phyloP scores from a whole-genome alignment of 176 grass and related monocot species.

The Rhynchospora breviuscula region DNA sequence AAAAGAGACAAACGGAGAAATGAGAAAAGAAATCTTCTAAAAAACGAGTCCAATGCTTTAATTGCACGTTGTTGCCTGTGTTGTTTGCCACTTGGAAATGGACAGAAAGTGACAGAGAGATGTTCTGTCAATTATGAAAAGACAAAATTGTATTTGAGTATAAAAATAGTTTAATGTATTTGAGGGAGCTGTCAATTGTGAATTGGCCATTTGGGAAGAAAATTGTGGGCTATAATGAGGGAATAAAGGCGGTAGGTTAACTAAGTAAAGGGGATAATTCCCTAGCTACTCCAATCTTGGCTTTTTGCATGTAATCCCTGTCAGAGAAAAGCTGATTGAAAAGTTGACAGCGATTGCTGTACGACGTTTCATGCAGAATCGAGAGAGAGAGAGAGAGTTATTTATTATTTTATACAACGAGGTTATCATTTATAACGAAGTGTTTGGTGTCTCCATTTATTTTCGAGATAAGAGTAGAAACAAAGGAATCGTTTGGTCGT shows the following conservation, averaged over 20 bases:
- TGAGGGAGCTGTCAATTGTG: not conserved
- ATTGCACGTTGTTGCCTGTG: slow-evolving; percentile 4
- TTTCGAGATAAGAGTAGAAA: not conserved
- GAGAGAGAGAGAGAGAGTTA: not conserved
- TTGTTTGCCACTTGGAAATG: slow-evolving; percentile 4
- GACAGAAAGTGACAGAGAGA: slow-evolving; percentile 17
- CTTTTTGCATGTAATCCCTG: slow-evolving; percentile 34
- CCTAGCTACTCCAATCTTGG: slow-evolving; percentile 19
- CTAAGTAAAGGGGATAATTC: slow-evolving; percentile 8
- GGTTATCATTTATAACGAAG: not conserved
- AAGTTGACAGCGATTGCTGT: slow-evolving; percentile 29
- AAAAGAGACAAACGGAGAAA: not conserved
- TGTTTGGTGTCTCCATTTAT: not conserved
- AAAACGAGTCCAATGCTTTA: slow-evolving; percentile 1
- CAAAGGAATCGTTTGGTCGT: not conserved
- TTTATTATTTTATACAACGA: slow-evolving; percentile 25
- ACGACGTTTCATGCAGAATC: slow-evolving; percentile 19
- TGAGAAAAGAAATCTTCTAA: not conserved
- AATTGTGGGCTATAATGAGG: slow-evolving; percentile 19
- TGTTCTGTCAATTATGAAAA: not conserved
- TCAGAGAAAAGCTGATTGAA: slow-evolving; percentile 27
- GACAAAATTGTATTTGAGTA: not conserved
- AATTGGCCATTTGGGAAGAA: not conserved
- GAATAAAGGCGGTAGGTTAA: slow-evolving; percentile 15
- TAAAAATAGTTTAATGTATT: not conserved